Conservation (phyloP, 495 filamentous ascomycete genomes). For the Podospora appendiculata region DNA sequence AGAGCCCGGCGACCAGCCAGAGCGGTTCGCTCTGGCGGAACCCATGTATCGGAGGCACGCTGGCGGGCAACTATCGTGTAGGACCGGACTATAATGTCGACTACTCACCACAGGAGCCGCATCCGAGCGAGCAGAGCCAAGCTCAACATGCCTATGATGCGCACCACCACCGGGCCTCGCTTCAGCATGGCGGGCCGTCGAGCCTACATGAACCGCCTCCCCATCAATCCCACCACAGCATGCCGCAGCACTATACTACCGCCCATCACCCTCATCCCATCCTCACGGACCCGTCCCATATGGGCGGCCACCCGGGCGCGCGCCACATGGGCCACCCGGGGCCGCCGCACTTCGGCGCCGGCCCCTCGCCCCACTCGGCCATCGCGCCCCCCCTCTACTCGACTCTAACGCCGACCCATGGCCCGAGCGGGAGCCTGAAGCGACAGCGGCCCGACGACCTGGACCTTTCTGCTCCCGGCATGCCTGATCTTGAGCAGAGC, state of each 20-base stretch:
- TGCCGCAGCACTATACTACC: conserved; percentile 43
- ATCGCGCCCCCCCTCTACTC: conserved; percentile 38
- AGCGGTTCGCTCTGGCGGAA: conserved; percentile 65
- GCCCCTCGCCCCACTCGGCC: conserved; percentile 34
- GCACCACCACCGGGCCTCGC: conserved; percentile 41
- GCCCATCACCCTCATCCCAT: conserved; percentile 43
- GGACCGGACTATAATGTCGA: conserved; percentile 55
- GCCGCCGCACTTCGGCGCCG: conserved; percentile 34
- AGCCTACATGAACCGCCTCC: conserved; percentile 36
- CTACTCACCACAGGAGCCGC: conserved; percentile 52
- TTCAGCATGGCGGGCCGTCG: conserved; percentile 36
- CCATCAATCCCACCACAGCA: conserved; percentile 36
- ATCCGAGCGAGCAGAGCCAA: conserved; percentile 48
- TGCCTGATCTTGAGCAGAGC: conserved; percentile 39
- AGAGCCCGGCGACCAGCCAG: conserved; percentile 56
- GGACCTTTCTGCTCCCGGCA: conserved; percentile 41
- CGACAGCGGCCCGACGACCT: conserved; percentile 41
- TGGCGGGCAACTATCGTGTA: conserved; percentile 58
- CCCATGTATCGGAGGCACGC: conserved; percentile 61
- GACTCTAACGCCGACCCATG: conserved; percentile 34
- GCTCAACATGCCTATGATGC: conserved; percentile 43
- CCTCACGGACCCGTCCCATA: conserved; percentile 38
- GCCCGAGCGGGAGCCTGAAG: conserved; percentile 34
- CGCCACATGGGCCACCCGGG: conserved; percentile 40
- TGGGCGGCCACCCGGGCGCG: conserved; percentile 35